A percentile compares a stretch with the other conserved stretches of the same genome.
Evolutionary conservation across 78 protist species (phyloP).

Genomic region (Reticulomyxa filosa): DNA sequence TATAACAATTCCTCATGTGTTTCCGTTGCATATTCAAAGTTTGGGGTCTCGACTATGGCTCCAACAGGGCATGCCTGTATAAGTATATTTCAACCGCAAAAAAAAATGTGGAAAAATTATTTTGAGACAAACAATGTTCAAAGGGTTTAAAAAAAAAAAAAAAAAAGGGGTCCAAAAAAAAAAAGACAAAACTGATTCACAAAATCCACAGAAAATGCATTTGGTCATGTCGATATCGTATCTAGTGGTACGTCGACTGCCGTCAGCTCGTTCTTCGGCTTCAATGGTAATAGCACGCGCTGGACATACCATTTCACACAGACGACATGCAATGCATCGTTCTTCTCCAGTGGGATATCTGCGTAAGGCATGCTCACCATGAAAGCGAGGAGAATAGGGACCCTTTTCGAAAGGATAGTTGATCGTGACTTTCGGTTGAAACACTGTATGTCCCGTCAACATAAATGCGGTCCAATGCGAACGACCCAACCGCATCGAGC

Average conservation of each 20-base stretch:
- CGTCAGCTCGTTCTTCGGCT: slow-evolving; percentile 67
- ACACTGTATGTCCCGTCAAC: too few relatives aligned
- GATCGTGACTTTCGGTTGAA: slow-evolving; percentile 36
- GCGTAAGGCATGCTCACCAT: slow-evolving; percentile 79
- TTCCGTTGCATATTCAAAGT: slow-evolving; percentile 68
- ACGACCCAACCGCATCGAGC: too few relatives aligned
- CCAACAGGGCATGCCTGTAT: slow-evolving; percentile 82
- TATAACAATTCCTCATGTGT: slow-evolving; percentile 61
- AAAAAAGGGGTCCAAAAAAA: too few relatives aligned
- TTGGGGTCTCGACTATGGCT: slow-evolving; percentile 82
- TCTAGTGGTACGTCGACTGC: slow-evolving; percentile 67
- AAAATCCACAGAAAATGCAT: slow-evolving; percentile 73
- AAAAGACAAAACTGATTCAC: too few relatives aligned
- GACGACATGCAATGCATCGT: slow-evolving; percentile 71
- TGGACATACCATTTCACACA: slow-evolving; percentile 76
- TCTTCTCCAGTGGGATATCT: slow-evolving; percentile 47
- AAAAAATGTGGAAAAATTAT: too few relatives aligned
- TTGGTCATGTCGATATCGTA: slow-evolving; percentile 75
- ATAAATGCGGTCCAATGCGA: too few relatives aligned
- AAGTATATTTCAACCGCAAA: too few relatives aligned
- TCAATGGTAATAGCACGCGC: slow-evolving; percentile 83
- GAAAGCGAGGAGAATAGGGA: slow-evolving; percentile 54
- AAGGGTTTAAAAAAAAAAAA: too few relatives aligned
- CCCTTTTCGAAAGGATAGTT: slow-evolving; percentile 74
- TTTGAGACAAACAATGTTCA: background rate